These are phyloP conservation scores for Creolimax fragrantissima DNA, from an alignment of 78 protist species.

Conservation along the genomic window DNA sequence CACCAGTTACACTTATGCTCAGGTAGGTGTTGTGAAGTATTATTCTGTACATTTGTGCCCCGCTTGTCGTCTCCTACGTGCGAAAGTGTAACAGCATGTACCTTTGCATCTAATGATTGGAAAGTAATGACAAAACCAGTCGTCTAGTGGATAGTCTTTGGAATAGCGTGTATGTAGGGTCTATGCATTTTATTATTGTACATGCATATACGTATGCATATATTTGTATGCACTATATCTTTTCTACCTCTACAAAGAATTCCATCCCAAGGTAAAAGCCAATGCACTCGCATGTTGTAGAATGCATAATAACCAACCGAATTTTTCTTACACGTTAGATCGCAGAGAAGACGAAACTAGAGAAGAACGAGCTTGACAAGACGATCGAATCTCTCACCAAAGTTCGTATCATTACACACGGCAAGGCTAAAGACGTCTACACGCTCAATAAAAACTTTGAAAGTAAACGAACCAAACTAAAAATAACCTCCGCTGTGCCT, in stretches of 20 bases:
- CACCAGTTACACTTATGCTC: slow-evolving; percentile 37
- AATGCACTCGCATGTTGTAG: background rate
- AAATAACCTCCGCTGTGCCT: slow-evolving; percentile 52
- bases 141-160: too few species aligned
- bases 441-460: background rate
- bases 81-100: too few species aligned
- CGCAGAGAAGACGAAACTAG: background rate
- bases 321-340: background rate
- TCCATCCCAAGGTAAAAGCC: too few species aligned
- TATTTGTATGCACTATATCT: background rate
- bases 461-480: slow-evolving; percentile 48
- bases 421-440: background rate
- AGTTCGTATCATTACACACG: slow-evolving; percentile 32
- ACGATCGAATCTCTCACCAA: slow-evolving; percentile 29
- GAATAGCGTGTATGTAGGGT: too few species aligned
- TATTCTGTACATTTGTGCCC: background rate
- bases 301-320: background rate
- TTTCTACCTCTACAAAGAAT: too few species aligned
- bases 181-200: too few species aligned
- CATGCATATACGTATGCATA: background rate
- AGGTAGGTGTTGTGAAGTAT: slow-evolving; percentile 30
- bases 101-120: too few species aligned
- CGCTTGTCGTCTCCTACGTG: too few species aligned
- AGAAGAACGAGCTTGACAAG: background rate
- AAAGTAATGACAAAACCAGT: too few species aligned